These are phyloP conservation scores for Myriosclerotinia curreyana DNA, from an alignment of 2,329 filamentous ascomycete species.

Conservation along the genomic window DNA sequence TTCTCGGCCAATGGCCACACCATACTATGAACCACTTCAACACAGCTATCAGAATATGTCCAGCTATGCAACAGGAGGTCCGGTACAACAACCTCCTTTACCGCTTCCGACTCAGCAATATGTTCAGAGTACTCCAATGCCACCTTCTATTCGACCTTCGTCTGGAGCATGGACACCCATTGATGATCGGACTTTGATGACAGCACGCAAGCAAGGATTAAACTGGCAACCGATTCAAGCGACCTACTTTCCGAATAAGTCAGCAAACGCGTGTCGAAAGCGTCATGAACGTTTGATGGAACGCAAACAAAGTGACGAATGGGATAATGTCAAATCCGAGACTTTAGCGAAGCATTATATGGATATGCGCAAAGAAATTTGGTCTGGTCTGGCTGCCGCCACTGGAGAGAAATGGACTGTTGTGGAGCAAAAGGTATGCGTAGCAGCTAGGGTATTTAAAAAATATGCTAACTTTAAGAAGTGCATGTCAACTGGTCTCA, in stretches of 20 bases:
- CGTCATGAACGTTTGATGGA: constrained; percentile 82
- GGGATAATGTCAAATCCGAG: constrained; percentile 74
- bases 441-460: constrained; percentile 3
- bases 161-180: constrained; percentile 68
- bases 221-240: constrained; percentile 82
- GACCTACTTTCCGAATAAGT: constrained; percentile 74
- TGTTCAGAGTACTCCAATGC: constrained; percentile 13
- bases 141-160: constrained; percentile 47
- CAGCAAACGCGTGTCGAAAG: constrained; percentile 72
- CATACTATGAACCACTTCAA: constrained; percentile 22
- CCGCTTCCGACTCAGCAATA: constrained; percentile 22
- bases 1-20: constrained; percentile 2
- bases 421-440: constrained; percentile 58
- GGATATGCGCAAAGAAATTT: constrained; percentile 75
- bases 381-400: constrained; percentile 67
- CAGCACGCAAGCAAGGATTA: constrained; percentile 68
- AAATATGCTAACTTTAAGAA: constrained; percentile 40
- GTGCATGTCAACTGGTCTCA: constrained; percentile 82
- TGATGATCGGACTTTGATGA: constrained; percentile 72
- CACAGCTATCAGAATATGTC: constrained; percentile 20
- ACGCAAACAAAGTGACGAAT: constrained; percentile 57
- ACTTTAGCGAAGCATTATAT: constrained; percentile 75
- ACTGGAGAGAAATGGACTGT: constrained; percentile 82
- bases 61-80: constrained; percentile 24
- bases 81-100: constrained; percentile 25